Conservation (phyloP, 495 filamentous ascomycete genomes). For the Aspergillus taichungensis region DNA sequence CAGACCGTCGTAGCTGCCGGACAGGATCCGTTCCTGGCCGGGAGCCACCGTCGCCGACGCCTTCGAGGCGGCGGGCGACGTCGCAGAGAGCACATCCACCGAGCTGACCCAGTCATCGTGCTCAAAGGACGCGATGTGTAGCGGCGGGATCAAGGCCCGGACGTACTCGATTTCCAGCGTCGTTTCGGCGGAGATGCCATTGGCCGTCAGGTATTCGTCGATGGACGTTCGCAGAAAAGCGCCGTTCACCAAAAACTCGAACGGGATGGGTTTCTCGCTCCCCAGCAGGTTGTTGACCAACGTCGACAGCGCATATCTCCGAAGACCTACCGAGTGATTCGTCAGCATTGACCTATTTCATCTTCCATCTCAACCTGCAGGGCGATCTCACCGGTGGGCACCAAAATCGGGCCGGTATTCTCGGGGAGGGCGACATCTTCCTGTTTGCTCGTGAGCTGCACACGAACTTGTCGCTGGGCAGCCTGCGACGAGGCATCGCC, state of each 20-base stretch:
- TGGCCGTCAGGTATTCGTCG: conserved; percentile 75
- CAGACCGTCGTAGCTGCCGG: conserved; percentile 81
- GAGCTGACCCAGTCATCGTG: conserved; percentile 94
- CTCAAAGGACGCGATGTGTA: conserved; percentile 78
- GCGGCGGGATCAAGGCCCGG: conserved; percentile 77
- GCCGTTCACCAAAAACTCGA: conserved; percentile 93
- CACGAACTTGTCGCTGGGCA: conserved; percentile 46
- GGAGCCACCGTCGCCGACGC: conserved; percentile 28
- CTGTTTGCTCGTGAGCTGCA: conserved; percentile 51
- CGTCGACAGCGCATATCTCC: conserved; percentile 83
- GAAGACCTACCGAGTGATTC: conserved; percentile 48
- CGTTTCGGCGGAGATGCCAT: conserved; percentile 82
- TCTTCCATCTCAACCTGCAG: background rate
- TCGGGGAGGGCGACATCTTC: conserved; percentile 53
- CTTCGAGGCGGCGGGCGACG: conserved; percentile 54
- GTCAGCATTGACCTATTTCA: conserved; percentile 4
- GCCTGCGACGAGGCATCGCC: conserved; percentile 17
- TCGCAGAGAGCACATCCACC: conserved; percentile 74
- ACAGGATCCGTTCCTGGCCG: conserved; percentile 67
- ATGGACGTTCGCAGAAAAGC: conserved; percentile 80
- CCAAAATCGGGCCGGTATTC: conserved; percentile 52
- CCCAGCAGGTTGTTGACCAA: conserved; percentile 88
- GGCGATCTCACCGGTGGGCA: conserved; percentile 49
- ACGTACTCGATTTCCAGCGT: conserved; percentile 88
- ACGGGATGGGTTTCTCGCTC: conserved; percentile 69